Percentiles rank a stretch among this genome's conserved stretches.
phyloP scores from a whole-genome alignment of 768 basidiomycete genomes.

The Termitomyces eurrhizus region DNA sequence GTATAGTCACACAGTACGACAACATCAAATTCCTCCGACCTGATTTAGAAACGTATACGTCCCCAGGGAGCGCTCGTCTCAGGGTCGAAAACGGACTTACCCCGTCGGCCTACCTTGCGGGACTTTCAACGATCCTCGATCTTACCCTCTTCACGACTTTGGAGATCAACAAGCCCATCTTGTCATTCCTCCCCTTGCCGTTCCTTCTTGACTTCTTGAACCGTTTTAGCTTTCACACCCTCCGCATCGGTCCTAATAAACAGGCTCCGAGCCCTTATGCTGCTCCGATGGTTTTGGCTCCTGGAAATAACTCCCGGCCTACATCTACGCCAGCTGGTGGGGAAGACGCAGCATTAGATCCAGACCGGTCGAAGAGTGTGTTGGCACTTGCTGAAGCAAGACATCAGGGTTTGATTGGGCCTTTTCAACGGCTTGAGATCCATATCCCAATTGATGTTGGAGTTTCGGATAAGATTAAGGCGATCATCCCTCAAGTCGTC shows the following conservation, averaged over 20 bases:
- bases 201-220: background rate
- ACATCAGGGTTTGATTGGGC: background rate
- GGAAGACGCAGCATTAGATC: background rate
- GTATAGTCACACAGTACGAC: background rate
- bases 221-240: background rate
- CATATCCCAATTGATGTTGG: background rate
- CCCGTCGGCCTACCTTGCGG: background rate
- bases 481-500: background rate
- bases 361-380: slow-evolving; percentile 1
- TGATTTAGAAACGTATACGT: slow-evolving; percentile 1
- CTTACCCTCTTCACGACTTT: slow-evolving; percentile 3
- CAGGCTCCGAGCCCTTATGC: slow-evolving; percentile 5
- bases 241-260: slow-evolving; percentile 3
- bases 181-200: background rate
- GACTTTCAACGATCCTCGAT: background rate
- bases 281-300: background rate
- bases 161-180: slow-evolving; percentile 2
- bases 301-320: background rate
- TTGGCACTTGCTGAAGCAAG: slow-evolving; percentile 1
- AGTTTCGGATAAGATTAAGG: background rate
- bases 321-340: slow-evolving; percentile 3
- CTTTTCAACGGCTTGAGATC: background rate
- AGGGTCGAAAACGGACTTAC: background rate
- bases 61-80: slow-evolving; percentile 7
- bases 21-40: slow-evolving; percentile 4